A percentile compares a stretch with the other conserved stretches of the same genome.
Conservation (phyloP, 345 rosid species). For the Balakata baccata region DNA sequence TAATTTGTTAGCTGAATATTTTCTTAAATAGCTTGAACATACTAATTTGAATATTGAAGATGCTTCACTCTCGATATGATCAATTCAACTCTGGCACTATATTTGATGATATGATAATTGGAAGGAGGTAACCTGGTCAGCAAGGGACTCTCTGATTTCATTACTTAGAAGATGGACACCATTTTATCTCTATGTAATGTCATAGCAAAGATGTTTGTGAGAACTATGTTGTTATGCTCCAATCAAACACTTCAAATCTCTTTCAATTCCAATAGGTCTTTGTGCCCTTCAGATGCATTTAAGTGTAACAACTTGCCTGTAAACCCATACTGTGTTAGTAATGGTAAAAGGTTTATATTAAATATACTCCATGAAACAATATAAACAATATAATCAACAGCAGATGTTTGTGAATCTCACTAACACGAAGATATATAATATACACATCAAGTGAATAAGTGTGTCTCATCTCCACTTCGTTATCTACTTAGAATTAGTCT, state of each 20-base stretch:
- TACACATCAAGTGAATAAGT: background rate
- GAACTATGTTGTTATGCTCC: background rate
- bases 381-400: background rate
- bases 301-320: background rate
- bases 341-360: background rate
- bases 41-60: background rate
- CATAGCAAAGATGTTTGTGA: background rate
- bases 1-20: background rate
- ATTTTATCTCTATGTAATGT: background rate
- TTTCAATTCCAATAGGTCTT: background rate
- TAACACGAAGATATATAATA: background rate
- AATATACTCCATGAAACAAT: background rate
- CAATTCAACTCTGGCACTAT: background rate
- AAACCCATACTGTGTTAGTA: background rate
- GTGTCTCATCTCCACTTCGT: background rate
- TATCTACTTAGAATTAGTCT: background rate
- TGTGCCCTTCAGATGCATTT: background rate
- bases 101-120: background rate
- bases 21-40: background rate
- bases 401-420: background rate
- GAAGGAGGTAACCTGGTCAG: background rate
- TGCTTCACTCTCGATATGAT: background rate
- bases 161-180: background rate
- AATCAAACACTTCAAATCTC: background rate
- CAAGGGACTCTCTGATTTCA: background rate